These are phyloP conservation scores for Zopfia rhizophila DNA, from an alignment of 2,329 filamentous ascomycete genomes.

Conservation along the genomic window DNA sequence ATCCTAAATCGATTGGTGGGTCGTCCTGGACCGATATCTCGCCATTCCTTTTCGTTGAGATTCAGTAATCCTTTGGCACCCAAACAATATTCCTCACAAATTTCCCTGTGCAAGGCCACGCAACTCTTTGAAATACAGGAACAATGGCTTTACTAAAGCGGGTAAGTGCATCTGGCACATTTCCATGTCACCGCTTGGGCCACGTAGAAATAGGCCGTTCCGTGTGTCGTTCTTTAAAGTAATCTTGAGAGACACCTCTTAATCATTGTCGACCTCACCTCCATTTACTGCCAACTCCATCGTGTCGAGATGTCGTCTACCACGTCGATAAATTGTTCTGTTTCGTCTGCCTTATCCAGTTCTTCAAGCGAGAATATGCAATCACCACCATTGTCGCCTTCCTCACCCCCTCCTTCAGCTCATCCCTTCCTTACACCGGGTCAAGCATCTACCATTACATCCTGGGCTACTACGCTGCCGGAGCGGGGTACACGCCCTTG, in stretches of 20 bases:
- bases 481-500: slow-evolving; percentile 25
- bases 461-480: slow-evolving; percentile 43
- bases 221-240: slow-evolving; percentile 14
- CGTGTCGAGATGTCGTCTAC: slow-evolving; percentile 26
- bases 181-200: background rate
- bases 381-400: slow-evolving; percentile 25
- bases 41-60: slow-evolving; percentile 6
- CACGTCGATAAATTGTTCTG: slow-evolving; percentile 21
- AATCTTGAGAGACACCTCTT: background rate
- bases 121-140: slow-evolving; percentile 15
- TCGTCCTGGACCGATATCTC: slow-evolving; percentile 1
- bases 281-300: background rate
- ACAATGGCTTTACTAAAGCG: slow-evolving; percentile 13
- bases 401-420: slow-evolving; percentile 24
- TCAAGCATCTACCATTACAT: slow-evolving; percentile 42
- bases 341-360: slow-evolving; percentile 29
- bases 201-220: slow-evolving; percentile 13
- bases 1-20: slow-evolving; percentile 11
- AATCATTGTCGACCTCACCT: slow-evolving; percentile 3
- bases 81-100: slow-evolving; percentile 2
- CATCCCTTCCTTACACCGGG: slow-evolving; percentile 41
- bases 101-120: slow-evolving; percentile 1
- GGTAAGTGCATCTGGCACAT: slow-evolving; percentile 11
- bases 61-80: slow-evolving; percentile 16
- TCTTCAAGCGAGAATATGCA: slow-evolving; percentile 25